Evolutionary conservation across 306 rosid species (phyloP).

Genomic region (Gastrolobium villosum): DNA sequence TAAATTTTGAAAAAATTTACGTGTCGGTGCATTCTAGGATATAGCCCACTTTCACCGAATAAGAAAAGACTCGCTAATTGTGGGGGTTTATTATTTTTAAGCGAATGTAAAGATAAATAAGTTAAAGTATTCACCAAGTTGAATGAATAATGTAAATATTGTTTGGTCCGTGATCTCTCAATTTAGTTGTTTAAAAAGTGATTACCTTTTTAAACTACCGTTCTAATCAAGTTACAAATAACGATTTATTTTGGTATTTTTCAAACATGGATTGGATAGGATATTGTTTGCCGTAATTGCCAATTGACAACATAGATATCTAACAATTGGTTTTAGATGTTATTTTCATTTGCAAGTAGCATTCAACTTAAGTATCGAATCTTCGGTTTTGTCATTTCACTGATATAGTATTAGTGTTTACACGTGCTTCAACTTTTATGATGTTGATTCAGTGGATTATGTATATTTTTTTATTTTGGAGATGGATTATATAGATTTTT

Average conservation of each 20-base stretch:
- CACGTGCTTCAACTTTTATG: too few species aligned
- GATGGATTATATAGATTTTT: too few species aligned
- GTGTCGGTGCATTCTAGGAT: too few species aligned
- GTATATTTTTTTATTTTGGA: too few species aligned
- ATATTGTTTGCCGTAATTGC: neutral
- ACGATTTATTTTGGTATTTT: neutral
- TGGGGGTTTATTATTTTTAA: too few species aligned
- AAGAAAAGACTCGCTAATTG: too few species aligned
- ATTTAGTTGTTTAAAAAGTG: neutral
- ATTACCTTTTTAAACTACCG: neutral
- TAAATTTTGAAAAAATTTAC: too few species aligned
- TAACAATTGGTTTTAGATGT: too few species aligned
- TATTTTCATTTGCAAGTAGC: neutral
- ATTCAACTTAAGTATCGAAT: neutral
- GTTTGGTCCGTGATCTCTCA: neutral
- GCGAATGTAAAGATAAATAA: neutral
- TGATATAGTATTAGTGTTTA: neutral
- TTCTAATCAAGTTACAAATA: neutral
- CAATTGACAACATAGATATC: neutral
- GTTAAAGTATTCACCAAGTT: neutral
- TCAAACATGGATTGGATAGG: constrained; percentile 2
- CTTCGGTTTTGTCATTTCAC: neutral
- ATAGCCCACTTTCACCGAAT: too few species aligned
- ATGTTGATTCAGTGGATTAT: too few species aligned
- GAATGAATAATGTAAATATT: neutral